Evolutionary conservation across 2,329 filamentous ascomycete genomes (phyloP), one percentile per base, ranked within the genome.

Genomic region (Colletotrichum orbiculare): DNA sequence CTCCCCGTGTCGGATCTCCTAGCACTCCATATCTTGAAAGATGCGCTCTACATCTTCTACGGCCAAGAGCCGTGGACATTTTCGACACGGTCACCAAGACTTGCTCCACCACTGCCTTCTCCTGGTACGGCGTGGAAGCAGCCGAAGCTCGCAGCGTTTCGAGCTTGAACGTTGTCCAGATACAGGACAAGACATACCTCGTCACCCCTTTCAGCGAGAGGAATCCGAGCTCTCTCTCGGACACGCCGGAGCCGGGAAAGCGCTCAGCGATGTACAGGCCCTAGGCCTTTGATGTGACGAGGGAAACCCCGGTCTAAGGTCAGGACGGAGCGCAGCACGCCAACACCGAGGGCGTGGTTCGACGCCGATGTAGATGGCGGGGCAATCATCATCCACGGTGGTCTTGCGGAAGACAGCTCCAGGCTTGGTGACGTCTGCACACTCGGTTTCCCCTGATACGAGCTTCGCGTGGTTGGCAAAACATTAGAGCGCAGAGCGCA

Each of bases 1-100:
- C 77, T 0, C 81, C 87, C 0, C 82, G 88, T 0, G 86, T 91
- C 1, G 88, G 88, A 17, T 78, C 82, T 6, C 79, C 87, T 0
- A 80, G 81, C 6, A 75, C 83, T 15, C 15, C 15, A 15, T 15
- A 15, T 15, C 15, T 15, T 15, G 15, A 15, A 15, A 15, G 15
- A 15, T 15, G 15, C 15, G 15, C 15, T 15, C 15, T 15, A 15
- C 15, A 15, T 15, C 15, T 15, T 15, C 15, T 15, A 15, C 15
- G 15, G 15, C 15, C 15, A 15, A 15, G 15, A 15, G 15, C 15
- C 2, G 33, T 91, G 9, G 88, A 91, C 62, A 73, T 87, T 2
- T 77, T 69, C 37, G 71, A 78, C 45, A 41, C 64, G 4, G 48
- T 35, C 1, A 41, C 67, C 3, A 60, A 66, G n/a, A 38, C 66